phyloP scores from a whole-genome alignment of 169 alveolate species.

The Plasmodium vivax region DNA sequence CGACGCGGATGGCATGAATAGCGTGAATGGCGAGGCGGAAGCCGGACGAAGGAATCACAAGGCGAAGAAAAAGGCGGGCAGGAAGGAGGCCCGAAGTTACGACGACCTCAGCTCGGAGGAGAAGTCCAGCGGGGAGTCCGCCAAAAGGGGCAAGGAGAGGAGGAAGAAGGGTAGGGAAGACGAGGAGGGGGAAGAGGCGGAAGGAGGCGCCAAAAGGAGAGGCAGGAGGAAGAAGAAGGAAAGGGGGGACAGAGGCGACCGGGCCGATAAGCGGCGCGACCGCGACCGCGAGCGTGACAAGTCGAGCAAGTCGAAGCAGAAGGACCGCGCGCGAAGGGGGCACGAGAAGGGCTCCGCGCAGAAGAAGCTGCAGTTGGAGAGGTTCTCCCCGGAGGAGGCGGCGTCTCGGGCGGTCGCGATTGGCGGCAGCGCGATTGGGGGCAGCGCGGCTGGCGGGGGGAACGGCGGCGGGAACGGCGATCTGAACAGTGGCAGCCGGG shows the following conservation, averaged over 20 bases:
- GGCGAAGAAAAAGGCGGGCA: not conserved
- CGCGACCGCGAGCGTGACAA: not conserved
- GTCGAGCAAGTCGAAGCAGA: not conserved
- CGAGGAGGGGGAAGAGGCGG: too few relatives aligned
- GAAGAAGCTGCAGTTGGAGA: not conserved
- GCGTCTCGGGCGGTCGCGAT: not conserved
- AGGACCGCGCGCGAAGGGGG: not conserved
- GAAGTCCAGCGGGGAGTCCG: not conserved
- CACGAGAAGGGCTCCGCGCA: not conserved
- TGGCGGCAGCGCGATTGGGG: not conserved
- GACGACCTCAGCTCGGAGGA: not conserved
- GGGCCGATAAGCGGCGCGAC: too few relatives aligned
- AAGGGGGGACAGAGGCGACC: not conserved
- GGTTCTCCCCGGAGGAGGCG: not conserved
- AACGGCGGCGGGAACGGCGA: not conserved
- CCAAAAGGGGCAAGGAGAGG: not conserved
- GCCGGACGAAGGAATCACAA: not conserved
- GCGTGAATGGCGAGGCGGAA: not conserved
- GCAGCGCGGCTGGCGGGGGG: not conserved
- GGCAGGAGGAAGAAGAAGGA: not conserved
- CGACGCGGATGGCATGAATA: not conserved
- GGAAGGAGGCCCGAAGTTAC: not conserved
- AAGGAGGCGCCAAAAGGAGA: not conserved
- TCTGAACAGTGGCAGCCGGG: not conserved
- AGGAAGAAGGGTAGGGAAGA: not conserved